Percentiles rank a stretch among this genome's conserved stretches.
Evolutionary conservation across 2,329 filamentous ascomycete species (phyloP).

Genomic region (Orbilia brochopaga): DNA sequence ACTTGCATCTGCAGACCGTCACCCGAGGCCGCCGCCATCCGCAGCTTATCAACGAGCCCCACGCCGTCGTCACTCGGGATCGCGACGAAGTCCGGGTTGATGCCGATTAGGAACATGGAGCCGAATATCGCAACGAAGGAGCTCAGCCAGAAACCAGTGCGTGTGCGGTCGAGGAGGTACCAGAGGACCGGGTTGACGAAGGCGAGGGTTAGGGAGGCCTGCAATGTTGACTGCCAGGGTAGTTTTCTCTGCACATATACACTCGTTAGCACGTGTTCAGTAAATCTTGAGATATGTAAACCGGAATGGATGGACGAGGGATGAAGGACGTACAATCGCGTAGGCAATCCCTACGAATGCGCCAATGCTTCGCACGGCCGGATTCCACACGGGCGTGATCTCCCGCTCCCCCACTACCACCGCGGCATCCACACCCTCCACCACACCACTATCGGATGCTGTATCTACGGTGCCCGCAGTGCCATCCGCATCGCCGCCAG

Average conservation of each 20-base stretch:
- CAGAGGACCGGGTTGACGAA: conserved; percentile 91
- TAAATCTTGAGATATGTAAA: too few relatives aligned
- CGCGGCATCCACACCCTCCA: conserved; percentile 51
- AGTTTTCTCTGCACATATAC: conserved; percentile 85
- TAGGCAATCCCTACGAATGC: conserved; percentile 76
- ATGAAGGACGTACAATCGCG: conserved; percentile 73
- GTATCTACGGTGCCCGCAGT: conserved; percentile 18
- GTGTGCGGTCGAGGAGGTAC: conserved; percentile 93
- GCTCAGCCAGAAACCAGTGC: conserved; percentile 80
- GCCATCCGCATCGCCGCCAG: conserved; percentile 56
- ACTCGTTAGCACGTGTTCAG: too few relatives aligned
- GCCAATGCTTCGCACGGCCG: conserved; percentile 71
- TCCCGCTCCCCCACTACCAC: conserved; percentile 28
- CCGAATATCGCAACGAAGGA: conserved; percentile 74
- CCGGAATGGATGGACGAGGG: conserved; percentile 10
- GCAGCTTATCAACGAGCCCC: conserved; percentile 56
- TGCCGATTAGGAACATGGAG: conserved; percentile 73
- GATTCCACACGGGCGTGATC: conserved; percentile 73
- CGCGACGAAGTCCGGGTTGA: conserved; percentile 80
- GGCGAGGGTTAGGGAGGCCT: conserved; percentile 85
- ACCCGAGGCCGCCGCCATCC: conserved; percentile 56
- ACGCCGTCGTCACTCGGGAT: conserved; percentile 61
- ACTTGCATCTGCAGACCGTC: conserved; percentile 68
- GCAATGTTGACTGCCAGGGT: conserved; percentile 92
- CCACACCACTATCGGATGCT: neutral